A percentile compares a stretch with the other conserved stretches of the same genome.
These are phyloP conservation scores for Limtongozyma cylindracea DNA, from an alignment of 805 yeast genomes.

Conservation along the genomic window DNA sequence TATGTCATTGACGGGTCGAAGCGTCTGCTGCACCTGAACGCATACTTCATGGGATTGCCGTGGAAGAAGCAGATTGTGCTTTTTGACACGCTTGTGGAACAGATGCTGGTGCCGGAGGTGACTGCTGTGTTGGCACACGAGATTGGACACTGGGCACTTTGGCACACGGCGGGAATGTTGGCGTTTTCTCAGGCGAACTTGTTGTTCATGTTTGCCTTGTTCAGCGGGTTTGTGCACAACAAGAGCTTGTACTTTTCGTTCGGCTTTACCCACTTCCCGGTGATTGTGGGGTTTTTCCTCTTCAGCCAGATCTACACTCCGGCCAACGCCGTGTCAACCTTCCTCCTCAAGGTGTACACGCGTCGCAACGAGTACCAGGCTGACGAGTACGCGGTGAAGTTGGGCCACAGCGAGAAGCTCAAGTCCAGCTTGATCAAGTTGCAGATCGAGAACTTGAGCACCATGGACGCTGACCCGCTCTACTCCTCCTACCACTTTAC, in stretches of 20 bases:
- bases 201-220: slow-evolving; percentile 39
- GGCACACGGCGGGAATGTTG: slow-evolving; percentile 65
- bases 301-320: slow-evolving; percentile 67
- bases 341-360: slow-evolving; percentile 40
- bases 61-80: slow-evolving; percentile 93
- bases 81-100: slow-evolving; percentile 72
- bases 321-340: slow-evolving; percentile 39
- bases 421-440: slow-evolving; percentile 49
- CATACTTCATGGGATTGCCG: slow-evolving; percentile 88
- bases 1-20: slow-evolving; percentile 93
- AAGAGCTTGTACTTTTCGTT: slow-evolving; percentile 52
- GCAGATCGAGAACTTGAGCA: slow-evolving; percentile 57
- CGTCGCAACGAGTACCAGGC: slow-evolving; percentile 90
- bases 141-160: slow-evolving; percentile 91
- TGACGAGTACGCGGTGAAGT: slow-evolving; percentile 56
- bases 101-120: slow-evolving; percentile 52
- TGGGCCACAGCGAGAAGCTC: slow-evolving; percentile 48
- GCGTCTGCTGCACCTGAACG: slow-evolving; percentile 90
- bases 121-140: slow-evolving; percentile 97
- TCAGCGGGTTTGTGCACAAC: slow-evolving; percentile 64
- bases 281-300: slow-evolving; percentile 56
- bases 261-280: slow-evolving; percentile 54
- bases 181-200: slow-evolving; percentile 36
- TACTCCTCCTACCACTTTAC: slow-evolving; percentile 75
- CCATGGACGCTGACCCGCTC: slow-evolving; percentile 77